Conservation (phyloP, 495 filamentous ascomycete genomes). For the Symbiotaphrina buchneri region DNA sequence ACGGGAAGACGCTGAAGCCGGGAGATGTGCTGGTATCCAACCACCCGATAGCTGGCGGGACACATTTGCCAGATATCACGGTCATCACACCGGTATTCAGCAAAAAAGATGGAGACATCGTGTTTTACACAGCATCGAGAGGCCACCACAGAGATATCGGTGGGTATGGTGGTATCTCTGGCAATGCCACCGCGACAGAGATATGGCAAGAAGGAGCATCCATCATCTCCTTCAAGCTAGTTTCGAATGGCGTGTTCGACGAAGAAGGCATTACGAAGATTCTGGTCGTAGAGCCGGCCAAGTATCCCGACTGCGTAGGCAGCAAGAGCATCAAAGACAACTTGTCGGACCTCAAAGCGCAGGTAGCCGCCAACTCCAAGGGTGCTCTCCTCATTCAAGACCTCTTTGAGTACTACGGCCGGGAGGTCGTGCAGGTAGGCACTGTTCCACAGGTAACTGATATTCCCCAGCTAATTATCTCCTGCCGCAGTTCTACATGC, state of each 20-base stretch:
- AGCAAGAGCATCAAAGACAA: background rate
- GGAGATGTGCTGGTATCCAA: slow-evolving; percentile 7
- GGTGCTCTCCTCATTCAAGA: background rate
- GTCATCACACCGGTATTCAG: background rate
- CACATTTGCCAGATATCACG: background rate
- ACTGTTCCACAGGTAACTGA: too few relatives aligned
- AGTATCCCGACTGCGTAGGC: background rate
- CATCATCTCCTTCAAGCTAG: background rate
- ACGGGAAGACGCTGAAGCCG: slow-evolving; percentile 1
- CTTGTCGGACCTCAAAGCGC: background rate
- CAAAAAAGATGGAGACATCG: background rate
- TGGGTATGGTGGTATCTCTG: background rate
- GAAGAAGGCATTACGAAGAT: background rate
- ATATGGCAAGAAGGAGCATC: background rate
- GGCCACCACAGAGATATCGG: background rate
- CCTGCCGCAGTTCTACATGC: background rate
- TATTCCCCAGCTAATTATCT: too few relatives aligned
- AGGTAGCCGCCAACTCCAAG: background rate
- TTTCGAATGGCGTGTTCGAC: background rate
- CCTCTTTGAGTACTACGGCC: background rate
- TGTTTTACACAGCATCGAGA: background rate
- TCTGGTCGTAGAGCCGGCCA: slow-evolving; percentile 1
- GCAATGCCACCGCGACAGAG: background rate
- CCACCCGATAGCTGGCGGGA: slow-evolving; percentile 5
- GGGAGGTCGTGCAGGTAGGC: background rate